phyloP scores from a whole-genome alignment of 345 rosid species.

The Noccaea caerulescens region DNA sequence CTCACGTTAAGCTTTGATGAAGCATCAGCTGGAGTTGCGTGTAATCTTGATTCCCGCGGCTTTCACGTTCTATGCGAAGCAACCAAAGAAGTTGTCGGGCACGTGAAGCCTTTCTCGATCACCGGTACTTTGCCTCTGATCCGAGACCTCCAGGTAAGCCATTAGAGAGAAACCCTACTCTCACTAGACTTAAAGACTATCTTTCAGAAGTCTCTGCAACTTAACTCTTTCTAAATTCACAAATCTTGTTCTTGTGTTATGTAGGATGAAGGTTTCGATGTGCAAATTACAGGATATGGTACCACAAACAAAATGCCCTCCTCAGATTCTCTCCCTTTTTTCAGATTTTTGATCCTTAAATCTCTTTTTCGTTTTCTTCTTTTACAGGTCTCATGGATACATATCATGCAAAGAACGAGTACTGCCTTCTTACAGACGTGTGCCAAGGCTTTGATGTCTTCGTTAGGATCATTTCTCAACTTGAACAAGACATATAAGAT shows the following conservation, averaged over 20 bases:
- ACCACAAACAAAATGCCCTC: conserved; percentile 39
- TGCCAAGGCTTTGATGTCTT: conserved; percentile 86
- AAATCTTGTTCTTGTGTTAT: conserved; percentile 21
- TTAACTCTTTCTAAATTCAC: background rate
- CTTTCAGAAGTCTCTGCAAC: conserved; percentile 14
- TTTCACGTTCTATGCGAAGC: conserved; percentile 87
- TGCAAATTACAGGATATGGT: conserved; percentile 94
- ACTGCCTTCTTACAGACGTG: conserved; percentile 92
- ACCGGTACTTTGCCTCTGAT: conserved; percentile 95
- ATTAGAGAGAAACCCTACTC: background rate
- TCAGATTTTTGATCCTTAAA: background rate
- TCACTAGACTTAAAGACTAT: conserved; percentile 4
- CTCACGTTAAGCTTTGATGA: conserved; percentile 77
- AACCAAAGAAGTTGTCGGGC: conserved; percentile 86
- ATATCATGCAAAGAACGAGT: conserved; percentile 94
- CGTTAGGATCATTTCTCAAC: conserved; percentile 68
- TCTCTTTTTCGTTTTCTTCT: background rate
- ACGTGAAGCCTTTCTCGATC: conserved; percentile 92
- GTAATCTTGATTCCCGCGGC: conserved; percentile 86
- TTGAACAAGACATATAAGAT: conserved; percentile 55
- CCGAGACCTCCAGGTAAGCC: conserved; percentile 75
- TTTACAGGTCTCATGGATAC: conserved; percentile 91
- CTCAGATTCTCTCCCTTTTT: background rate
- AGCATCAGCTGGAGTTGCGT: conserved; percentile 85
- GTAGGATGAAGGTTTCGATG: conserved; percentile 97